These are phyloP conservation scores for Penicillium digitatum DNA, from an alignment of 2,329 filamentous ascomycete genomes.

Conservation along the genomic window DNA sequence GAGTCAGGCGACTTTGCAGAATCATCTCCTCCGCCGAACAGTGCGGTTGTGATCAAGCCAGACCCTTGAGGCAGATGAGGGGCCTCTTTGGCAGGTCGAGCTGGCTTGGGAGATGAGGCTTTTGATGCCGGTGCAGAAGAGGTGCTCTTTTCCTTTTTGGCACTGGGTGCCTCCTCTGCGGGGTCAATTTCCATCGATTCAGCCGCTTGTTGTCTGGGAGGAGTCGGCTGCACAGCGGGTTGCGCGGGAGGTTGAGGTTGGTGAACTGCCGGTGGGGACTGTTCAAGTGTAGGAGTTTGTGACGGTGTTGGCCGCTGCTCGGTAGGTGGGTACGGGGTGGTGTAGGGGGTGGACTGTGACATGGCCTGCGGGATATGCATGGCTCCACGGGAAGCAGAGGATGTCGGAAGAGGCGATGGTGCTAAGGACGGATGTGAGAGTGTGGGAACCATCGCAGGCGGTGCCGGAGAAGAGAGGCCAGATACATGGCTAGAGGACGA, in stretches of 20 bases:
- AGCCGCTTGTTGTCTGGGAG: slow-evolving; percentile 11
- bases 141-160: slow-evolving; percentile 42
- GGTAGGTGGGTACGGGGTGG: slow-evolving; percentile 20
- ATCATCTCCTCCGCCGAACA: slow-evolving; percentile 52
- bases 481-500: slow-evolving; percentile 28
- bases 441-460: slow-evolving; percentile 24
- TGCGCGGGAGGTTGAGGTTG: slow-evolving; percentile 18
- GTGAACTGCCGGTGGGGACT: slow-evolving; percentile 17
- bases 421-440: slow-evolving; percentile 24
- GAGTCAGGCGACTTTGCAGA: slow-evolving; percentile 43
- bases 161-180: slow-evolving; percentile 29
- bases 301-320: slow-evolving; percentile 26
- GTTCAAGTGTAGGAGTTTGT: slow-evolving; percentile 22
- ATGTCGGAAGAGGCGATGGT: slow-evolving; percentile 21
- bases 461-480: slow-evolving; percentile 26
- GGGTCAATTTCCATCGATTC: slow-evolving; percentile 36
- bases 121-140: slow-evolving; percentile 49
- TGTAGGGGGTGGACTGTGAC: slow-evolving; percentile 14
- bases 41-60: slow-evolving; percentile 59
- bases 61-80: slow-evolving; percentile 59
- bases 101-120: slow-evolving; percentile 53
- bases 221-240: slow-evolving; percentile 15
- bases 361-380: slow-evolving; percentile 17
- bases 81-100: slow-evolving; percentile 51
- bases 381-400: slow-evolving; percentile 23